These are phyloP conservation scores for Eucalyptus curtisii DNA, from an alignment of 345 rosid species.

Conservation along the genomic window DNA sequence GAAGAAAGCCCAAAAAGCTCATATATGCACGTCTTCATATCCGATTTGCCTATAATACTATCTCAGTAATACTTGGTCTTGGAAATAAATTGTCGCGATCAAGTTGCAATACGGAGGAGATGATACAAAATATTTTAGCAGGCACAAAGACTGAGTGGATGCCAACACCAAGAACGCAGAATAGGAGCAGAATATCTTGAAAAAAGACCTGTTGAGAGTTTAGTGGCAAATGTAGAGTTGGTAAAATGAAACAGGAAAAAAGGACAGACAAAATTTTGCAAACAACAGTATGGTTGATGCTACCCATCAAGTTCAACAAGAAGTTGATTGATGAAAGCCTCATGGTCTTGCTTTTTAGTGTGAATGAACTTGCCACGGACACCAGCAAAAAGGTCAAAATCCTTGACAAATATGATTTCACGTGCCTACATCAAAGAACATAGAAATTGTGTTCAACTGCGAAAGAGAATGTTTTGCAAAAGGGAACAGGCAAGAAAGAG, in stretches of 20 bases:
- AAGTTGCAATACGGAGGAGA: not conserved
- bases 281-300: constrained; percentile 1
- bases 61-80: not conserved
- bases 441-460: not conserved
- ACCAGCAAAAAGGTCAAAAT: constrained; percentile 94
- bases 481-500: not conserved
- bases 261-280: not conserved
- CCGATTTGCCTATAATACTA: not conserved
- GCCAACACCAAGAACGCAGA: not conserved
- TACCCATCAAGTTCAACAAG: constrained; percentile 99
- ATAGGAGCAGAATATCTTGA: not conserved
- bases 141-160: not conserved
- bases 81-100: not conserved
- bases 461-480: not conserved
- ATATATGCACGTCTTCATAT: not conserved
- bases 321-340: constrained; percentile 93
- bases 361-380: constrained; percentile 87
- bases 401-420: constrained; percentile 89
- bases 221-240: not conserved
- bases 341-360: constrained; percentile 90
- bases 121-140: not conserved
- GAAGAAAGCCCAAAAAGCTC: not conserved
- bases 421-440: constrained; percentile 53
- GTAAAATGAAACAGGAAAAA: not conserved
- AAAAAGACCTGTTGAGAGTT: not conserved